Evolutionary conservation across 495 filamentous ascomycete species (phyloP), one percentile per base, ranked within the genome.

Genomic region (Tuber indicum): DNA sequence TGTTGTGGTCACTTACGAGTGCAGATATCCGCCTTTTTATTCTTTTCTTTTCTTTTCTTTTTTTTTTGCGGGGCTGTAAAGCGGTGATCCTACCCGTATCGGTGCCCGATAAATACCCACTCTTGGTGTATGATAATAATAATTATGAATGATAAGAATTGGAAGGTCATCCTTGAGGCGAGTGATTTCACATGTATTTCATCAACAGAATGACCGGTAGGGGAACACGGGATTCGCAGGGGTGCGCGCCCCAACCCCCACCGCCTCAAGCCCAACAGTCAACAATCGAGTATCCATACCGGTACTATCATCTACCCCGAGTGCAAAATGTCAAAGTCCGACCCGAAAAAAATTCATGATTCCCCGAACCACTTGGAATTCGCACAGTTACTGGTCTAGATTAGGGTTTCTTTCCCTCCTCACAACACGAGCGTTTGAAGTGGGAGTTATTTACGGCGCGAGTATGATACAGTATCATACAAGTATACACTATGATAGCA

Each of bases 31-130:
- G 23, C 52, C 49, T 58, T 44, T 47, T 32, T 39, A 9, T 42
- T 75, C 42, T 23, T 39, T 75, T 78, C 46, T 17, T 43, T 49
- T 44, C 72, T 70, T 42, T 17, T 39, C 46, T 72, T 44, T 44
- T 45, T 17, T 58, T 58, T 7, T 58, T 26, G 52, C 23, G 49
- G 52, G 52, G n/a, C 0, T 58, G 23, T 58, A n/a, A 17, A 36
- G 58, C 16, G 26, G 58, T 19, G 47, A 52, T 52, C 47, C 21
- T 52, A 52, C 45, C 17, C 16, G 17, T 19, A 19, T 52, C 9
- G 21, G 3, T 36, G 26, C 58, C 14, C 58, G 17, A 36, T 19
- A 12, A 36, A 66, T 66, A 36, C 26, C 58, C 26, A 36, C 26
- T 32, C 58, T 16, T 12, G 14, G 58, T 17, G 58, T 14, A 26